Evolutionary conservation across 2,329 filamentous ascomycete species (phyloP), one percentile per base, ranked within the genome.

Genomic region (Trichoderma sp.): DNA sequence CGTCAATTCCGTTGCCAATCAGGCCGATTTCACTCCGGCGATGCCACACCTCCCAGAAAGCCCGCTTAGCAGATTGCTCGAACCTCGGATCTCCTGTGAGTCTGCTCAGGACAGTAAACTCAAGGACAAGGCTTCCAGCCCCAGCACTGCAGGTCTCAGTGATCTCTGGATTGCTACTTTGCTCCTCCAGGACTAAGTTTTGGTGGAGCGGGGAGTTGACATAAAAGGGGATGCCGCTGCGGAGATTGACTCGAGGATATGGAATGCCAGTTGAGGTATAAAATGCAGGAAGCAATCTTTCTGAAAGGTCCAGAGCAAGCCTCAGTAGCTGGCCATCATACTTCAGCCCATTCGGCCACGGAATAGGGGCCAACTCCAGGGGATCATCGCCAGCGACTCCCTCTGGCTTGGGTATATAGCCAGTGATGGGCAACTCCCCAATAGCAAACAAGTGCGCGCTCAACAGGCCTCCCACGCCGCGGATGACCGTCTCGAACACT

Each of bases 31-130:
- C 87, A 77, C 93, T 97, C 72, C 94, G 88, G 68, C 92, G 86
- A 54, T 90, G 85, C 96, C 96, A 99, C n/a, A 99, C 93, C 28
- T 94, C 91, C 94, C 95, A 97, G 76, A 99, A 99, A 0, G 96
- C 95, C 68, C 92, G 85, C 79, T 98, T 98, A 0, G 93, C 95
- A 18, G 92, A 85, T 75, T 91, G 89, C 79, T 99, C 96, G 75
- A 97, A 99, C n/a, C 92, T 88, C 11, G 86, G 82, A 76, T 98
- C 93, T 13, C 92, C 93, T 0, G 93, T 96, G 58, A 99, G 83
- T 28, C 96, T 88, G 75, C 94, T 97, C 58, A 99, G 84, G 0
- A 94, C 93, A 0, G 94, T 92, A 73, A 98, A 97, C 77, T 99
- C 96, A 1, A 99, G 86, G 3, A 97, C 93, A 30, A 99, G 83